A percentile compares a stretch with the other conserved stretches of the same genome.
Conservation (phyloP, 148 eudicot species). For the Arctostaphylos glauca region DNA sequence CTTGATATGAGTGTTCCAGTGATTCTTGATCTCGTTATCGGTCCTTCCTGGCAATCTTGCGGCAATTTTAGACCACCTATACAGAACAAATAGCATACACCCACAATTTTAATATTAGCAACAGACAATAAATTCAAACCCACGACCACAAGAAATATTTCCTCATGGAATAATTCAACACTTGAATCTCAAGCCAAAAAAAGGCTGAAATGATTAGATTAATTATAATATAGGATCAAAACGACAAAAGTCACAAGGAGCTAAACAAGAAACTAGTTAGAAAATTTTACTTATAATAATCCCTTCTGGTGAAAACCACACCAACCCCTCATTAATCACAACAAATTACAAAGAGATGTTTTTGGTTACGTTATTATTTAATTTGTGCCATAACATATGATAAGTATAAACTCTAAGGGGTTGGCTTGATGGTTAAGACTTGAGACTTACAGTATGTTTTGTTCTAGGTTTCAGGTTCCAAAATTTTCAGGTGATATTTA, state of each 20-base stretch:
- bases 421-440: too few species aligned
- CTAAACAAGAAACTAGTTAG: not conserved
- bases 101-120: not conserved
- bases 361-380: not conserved
- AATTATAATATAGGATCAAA: not conserved
- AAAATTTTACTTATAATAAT: not conserved
- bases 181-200: slow-evolving; percentile 10
- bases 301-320: not conserved
- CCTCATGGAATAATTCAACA: not conserved
- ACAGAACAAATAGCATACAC: not conserved
- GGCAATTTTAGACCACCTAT: slow-evolving; percentile 95
- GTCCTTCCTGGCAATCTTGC: slow-evolving; percentile 88
- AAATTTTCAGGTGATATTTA: too few species aligned
- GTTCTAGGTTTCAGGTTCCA: too few species aligned
- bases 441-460: too few species aligned
- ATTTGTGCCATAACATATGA: too few species aligned
- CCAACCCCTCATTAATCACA: not conserved
- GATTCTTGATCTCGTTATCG: slow-evolving; percentile 92
- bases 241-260: not conserved
- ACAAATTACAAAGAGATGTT: not conserved
- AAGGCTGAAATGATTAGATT: not conserved
- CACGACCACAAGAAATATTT: not conserved
- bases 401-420: not conserved
- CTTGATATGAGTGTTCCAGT: slow-evolving; percentile 96
- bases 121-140: not conserved